Percentiles rank a stretch among this genome's conserved stretches.
These are phyloP conservation scores for Begonia loranthoides DNA, from an alignment of 306 rosid genomes.

Conservation along the genomic window DNA sequence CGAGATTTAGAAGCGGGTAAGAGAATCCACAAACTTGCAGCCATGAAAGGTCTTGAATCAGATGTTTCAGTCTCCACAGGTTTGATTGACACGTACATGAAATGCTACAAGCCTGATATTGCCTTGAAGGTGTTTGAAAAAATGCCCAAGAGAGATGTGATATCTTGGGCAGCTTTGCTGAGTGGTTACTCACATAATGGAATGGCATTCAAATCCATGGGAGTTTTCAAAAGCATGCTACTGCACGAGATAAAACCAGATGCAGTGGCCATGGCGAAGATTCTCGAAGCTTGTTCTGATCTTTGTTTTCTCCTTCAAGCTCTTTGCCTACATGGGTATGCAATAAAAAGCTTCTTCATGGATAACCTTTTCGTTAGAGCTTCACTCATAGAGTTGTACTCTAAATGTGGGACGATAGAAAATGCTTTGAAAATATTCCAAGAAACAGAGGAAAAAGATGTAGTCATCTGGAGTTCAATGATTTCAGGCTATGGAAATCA, in stretches of 20 bases:
- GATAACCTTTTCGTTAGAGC: constrained; percentile 43
- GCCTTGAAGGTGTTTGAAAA: constrained; percentile 41
- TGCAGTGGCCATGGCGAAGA: constrained; percentile 62
- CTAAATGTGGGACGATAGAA: constrained; percentile 57
- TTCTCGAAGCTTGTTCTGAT: constrained; percentile 51
- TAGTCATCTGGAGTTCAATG: constrained; percentile 69
- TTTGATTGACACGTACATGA: constrained; percentile 64
- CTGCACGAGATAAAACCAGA: constrained; percentile 35
- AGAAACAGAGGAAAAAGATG: constrained; percentile 41
- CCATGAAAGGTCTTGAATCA: constrained; percentile 32
- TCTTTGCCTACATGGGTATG: constrained; percentile 45
- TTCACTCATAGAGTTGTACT: constrained; percentile 57
- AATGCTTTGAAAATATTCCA: constrained; percentile 41
- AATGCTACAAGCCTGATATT: constrained; percentile 43
- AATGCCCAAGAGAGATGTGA: constrained; percentile 63
- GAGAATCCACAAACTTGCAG: constrained; percentile 44
- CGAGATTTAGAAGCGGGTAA: constrained; percentile 47
- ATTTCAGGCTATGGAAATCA: constrained; percentile 71
- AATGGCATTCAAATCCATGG: constrained; percentile 47
- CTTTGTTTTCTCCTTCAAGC: constrained; percentile 59
- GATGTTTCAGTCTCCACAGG: constrained; percentile 47
- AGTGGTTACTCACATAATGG: constrained; percentile 56
- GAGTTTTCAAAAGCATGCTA: constrained; percentile 39
- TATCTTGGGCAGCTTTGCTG: constrained; percentile 61
- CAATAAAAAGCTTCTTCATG: constrained; percentile 25